Base-by-base conservation (phyloP, 495 filamentous ascomycete genomes). In the Pseudevernia furfuracea region DNA sequence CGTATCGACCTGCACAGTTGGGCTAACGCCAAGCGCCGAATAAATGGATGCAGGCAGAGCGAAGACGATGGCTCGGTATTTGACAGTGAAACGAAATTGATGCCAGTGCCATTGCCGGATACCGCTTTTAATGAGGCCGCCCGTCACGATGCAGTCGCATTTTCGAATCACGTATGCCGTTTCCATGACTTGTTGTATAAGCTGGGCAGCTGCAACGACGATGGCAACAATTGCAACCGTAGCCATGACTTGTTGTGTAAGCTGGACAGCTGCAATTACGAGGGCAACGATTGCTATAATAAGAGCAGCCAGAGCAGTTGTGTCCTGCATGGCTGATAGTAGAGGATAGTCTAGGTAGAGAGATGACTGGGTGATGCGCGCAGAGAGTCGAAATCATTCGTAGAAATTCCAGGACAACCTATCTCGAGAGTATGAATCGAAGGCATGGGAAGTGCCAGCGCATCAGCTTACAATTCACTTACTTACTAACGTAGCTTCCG, bases 111-210 rank as follows among this genome's bases (percentile, higher is more conserved):
- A 67, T 37, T 60, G 56, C 25, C 44, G 63, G 15, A 37, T 46
- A 15, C 52, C 65, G 0, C 65, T 61, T 34, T 59, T 59, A 3
- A 55, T 59, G 5, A 67, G 25, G 1, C 61, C 65, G 36, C 65
- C 65, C 7, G 65, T 67, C 15, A 64, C 65, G 60, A 64, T 63
- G 9, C 66, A 19, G 23, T 67, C 66, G 37, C 66, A 67, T 46
- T 67, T 67, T 11, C 61, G 60, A 34, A 67, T 64, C 10, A 64
- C 61, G 38, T 67, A 64, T 17, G 66, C 66, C 19, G 66, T 67
- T 3, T 61, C 60, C 28, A 64, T 41, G 17, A 67, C 21, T 46
- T 63, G 61, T 46, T 64, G 61, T 4, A 56, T 53, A 19, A 67
- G 46, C 38, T 67, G 66, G 19, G 32, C 55, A 41, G 56, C 15